phyloP scores from a whole-genome alignment of 2,329 filamentous ascomycete species.

The Aureobasidium vineae region DNA sequence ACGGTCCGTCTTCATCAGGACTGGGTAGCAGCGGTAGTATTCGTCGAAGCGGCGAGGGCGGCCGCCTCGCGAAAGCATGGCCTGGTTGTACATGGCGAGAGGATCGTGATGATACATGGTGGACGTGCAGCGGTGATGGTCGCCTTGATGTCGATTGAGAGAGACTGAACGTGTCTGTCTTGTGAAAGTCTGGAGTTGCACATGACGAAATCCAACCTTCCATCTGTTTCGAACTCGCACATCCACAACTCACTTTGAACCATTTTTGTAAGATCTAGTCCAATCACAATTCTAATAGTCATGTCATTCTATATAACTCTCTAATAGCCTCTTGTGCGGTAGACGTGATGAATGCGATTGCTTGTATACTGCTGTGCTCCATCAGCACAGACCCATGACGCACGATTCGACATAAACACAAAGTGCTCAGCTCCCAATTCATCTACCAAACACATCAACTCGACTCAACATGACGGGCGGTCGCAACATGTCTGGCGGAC shows the following conservation, averaged over 20 bases:
- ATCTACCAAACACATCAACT: neutral
- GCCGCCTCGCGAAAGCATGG: slow-evolving; percentile 52
- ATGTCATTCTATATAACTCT: neutral
- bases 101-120: slow-evolving; percentile 50
- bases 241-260: neutral
- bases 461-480: neutral
- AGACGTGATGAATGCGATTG: neutral
- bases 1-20: slow-evolving; percentile 88
- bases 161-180: neutral
- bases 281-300: too few relatives aligned
- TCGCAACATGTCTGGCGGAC: slow-evolving; percentile 19
- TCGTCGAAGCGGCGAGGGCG: slow-evolving; percentile 85
- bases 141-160: neutral
- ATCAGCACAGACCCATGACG: slow-evolving; percentile 16
- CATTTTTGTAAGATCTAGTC: neutral
- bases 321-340: too few relatives aligned
- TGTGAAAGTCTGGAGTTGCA: slow-evolving; percentile 16
- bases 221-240: neutral
- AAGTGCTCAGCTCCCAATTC: neutral
- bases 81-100: slow-evolving; percentile 54
- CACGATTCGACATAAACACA: slow-evolving; percentile 7
- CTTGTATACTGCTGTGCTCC: neutral
- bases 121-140: neutral
- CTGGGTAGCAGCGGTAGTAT: slow-evolving; percentile 95
- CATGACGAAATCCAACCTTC: slow-evolving; percentile 2